Conservation (phyloP, 2,329 filamentous ascomycete genomes). For the Colletotrichum musae region DNA sequence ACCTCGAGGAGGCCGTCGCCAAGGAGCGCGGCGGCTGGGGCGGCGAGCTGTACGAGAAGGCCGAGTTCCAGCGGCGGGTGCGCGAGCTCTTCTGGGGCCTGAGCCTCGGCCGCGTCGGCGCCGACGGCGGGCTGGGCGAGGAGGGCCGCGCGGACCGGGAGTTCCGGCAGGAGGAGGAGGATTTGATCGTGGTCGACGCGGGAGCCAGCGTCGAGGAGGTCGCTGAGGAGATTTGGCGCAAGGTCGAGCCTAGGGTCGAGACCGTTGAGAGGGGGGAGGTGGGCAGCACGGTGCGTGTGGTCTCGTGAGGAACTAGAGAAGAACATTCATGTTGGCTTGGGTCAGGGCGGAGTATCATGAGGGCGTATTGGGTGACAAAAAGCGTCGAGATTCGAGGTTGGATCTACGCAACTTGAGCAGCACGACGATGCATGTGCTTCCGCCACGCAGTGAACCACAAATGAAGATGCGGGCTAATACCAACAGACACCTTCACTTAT, state of each 20-base stretch:
- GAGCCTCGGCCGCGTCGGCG: constrained; percentile 61
- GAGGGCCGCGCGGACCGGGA: constrained; percentile 45
- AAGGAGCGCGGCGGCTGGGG: constrained; percentile 88
- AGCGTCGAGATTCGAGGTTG: too few species aligned
- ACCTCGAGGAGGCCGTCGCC: constrained; percentile 81
- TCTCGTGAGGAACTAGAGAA: constrained; percentile 45
- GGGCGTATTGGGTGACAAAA: too few species aligned
- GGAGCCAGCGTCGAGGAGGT: constrained; percentile 70
- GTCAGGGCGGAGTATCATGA: too few species aligned
- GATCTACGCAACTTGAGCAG: too few species aligned
- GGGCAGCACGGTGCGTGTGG: constrained; percentile 60
- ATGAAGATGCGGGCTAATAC: too few species aligned
- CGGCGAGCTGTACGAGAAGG: constrained; percentile 88
- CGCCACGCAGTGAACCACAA: too few species aligned
- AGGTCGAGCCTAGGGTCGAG: constrained; percentile 62
- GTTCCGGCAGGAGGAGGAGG: constrained; percentile 66
- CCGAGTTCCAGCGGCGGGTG: constrained; percentile 85
- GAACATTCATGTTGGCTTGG: not conserved
- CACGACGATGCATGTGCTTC: too few species aligned
- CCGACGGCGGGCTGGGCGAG: constrained; percentile 45
- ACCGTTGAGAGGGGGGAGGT: constrained; percentile 65
- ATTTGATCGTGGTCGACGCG: constrained; percentile 69
- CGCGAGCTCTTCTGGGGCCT: constrained; percentile 78
- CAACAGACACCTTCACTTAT: too few species aligned
- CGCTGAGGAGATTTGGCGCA: constrained; percentile 68